Evolutionary conservation across 441 rosid species (phyloP).

Genomic region (Croton laevigatus): DNA sequence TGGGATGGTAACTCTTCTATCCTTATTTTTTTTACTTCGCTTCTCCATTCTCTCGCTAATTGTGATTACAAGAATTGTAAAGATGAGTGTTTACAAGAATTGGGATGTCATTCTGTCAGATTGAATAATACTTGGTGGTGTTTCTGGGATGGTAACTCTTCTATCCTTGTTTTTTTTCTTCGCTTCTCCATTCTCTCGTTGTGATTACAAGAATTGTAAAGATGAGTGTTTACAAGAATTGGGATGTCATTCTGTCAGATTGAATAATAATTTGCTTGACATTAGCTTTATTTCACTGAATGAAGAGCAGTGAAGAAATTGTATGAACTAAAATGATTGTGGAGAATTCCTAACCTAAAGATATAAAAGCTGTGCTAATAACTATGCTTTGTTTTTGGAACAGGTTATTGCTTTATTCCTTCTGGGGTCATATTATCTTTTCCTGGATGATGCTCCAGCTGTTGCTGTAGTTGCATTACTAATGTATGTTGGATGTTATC

Average conservation of each 20-base stretch:
- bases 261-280: not conserved
- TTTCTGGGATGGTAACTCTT: constrained; percentile 78
- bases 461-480: constrained; percentile 80
- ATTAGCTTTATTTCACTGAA: not conserved
- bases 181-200: not conserved
- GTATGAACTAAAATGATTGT: constrained; percentile 6
- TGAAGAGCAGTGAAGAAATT: not conserved
- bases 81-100: not conserved
- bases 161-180: constrained; percentile 15
- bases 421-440: constrained; percentile 87
- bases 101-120: constrained; percentile 3
- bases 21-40: constrained; percentile 9
- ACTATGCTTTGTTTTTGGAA: constrained; percentile 20
- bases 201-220: not conserved
- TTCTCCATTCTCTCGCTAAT: not conserved
- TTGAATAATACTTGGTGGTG: constrained; percentile 90
- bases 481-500: constrained; percentile 94
- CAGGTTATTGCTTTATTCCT: constrained; percentile 85
- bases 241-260: constrained; percentile 2
- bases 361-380: not conserved
- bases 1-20: constrained; percentile 64
- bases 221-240: not conserved
- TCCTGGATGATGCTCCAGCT: constrained; percentile 56
- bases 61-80: not conserved
- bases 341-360: constrained; percentile 3